A percentile compares a stretch with the other conserved stretches of the same genome.
Evolutionary conservation across 2,329 filamentous ascomycete species (phyloP).

Genomic region (Fusarium globosum): DNA sequence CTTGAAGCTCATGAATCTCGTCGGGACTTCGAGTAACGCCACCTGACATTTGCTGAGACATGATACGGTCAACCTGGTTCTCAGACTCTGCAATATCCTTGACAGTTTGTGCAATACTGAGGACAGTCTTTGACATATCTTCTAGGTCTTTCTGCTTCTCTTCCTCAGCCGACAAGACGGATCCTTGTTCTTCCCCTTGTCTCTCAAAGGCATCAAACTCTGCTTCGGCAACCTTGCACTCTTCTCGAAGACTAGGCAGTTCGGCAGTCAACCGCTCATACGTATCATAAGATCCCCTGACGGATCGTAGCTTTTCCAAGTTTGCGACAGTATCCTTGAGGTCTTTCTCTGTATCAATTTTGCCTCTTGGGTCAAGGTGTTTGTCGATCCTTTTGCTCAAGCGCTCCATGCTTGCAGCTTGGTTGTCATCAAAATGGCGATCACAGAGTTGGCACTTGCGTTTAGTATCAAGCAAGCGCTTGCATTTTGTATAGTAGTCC

Average conservation of each 20-base stretch:
- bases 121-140: slow-evolving; percentile 78
- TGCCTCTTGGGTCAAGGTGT: slow-evolving; percentile 69
- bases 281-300: slow-evolving; percentile 76
- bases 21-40: slow-evolving; percentile 76
- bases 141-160: slow-evolving; percentile 78
- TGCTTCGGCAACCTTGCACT: slow-evolving; percentile 69
- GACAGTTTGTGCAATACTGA: slow-evolving; percentile 77
- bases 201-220: slow-evolving; percentile 70
- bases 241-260: slow-evolving; percentile 74
- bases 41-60: slow-evolving; percentile 78
- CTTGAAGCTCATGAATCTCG: slow-evolving; percentile 83
- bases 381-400: slow-evolving; percentile 75
- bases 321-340: slow-evolving; percentile 63
- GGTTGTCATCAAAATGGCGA: slow-evolving; percentile 72
- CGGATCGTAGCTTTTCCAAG: slow-evolving; percentile 70
- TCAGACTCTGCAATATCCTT: slow-evolving; percentile 78
- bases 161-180: slow-evolving; percentile 71
- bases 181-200: slow-evolving; percentile 75
- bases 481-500: slow-evolving; percentile 76
- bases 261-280: slow-evolving; percentile 78
- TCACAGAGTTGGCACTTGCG: slow-evolving; percentile 83
- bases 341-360: slow-evolving; percentile 70
- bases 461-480: slow-evolving; percentile 72
- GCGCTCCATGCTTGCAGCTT: slow-evolving; percentile 66
- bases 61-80: slow-evolving; percentile 78